Base-by-base conservation (phyloP, 78 protist species). In the Dictyostelium intermedium region DNA sequence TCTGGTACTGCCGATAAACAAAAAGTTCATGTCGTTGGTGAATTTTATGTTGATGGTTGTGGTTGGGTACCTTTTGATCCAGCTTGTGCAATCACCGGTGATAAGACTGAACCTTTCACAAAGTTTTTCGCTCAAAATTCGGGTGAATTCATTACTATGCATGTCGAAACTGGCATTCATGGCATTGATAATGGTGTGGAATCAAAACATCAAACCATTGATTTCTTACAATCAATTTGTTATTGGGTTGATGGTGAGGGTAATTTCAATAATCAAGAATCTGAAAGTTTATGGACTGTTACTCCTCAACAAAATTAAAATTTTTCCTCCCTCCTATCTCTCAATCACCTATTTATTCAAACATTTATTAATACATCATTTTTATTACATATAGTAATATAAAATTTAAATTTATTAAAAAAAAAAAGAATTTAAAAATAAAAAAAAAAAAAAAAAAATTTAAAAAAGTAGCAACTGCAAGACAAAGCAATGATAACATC, bases 41-140 rank as follows among this genome's bases (percentile, higher is more conserved):
- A 89, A 70, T 89, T 89, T 32, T 89, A 89, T 80, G 20, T 30
- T 35, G 94, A 89, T 43, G 87, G 84, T 80, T 25, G 82, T 37
- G 94, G 94, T 50, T 89, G 94, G 94, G 73, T 79, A 20, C 94
- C 94, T 20, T 69, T 50, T 32, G 94, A 89, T 69, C 82, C 87
- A 43, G 81, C 87, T 14, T 80, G 82, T 34, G 78, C 87, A 1
- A 89, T 89, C 37, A 81, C 87, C 8, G 74, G 60, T 35, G 94
- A 89, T 47, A 73, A 89, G 20, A 20, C 34, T 14, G 87, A 80
- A 43, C 94, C 94, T 18, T 80, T 63, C 30, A 80, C 85, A 8
- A 78, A 80, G 35, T 80, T 14, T 30, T 89, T 89, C n/a, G 94
- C 86, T 20, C 43, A 47, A n/a, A 39, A 74, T 35, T 47, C 53